phyloP scores from a whole-genome alignment of 1,139 yeast genomes.

The Blastobotrys arbuscula region DNA sequence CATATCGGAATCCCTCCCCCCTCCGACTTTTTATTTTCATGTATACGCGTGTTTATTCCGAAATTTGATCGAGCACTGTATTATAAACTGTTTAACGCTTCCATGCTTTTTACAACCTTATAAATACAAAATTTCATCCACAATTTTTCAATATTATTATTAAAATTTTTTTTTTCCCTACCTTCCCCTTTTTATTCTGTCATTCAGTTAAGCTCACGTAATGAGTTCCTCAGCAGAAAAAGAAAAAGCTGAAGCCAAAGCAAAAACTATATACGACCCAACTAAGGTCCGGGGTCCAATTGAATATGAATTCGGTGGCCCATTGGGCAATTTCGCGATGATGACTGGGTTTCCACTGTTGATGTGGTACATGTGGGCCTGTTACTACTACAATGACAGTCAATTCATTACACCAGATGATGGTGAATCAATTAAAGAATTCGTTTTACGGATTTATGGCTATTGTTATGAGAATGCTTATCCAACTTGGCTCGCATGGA shows the following conservation, averaged over 20 bases:
- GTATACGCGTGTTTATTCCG: too few relatives aligned
- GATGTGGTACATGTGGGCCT: slow-evolving; percentile 97
- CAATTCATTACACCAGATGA: slow-evolving; percentile 60
- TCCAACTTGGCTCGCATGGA: slow-evolving; percentile 66
- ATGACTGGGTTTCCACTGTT: slow-evolving; percentile 84
- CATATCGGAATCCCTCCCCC: too few relatives aligned
- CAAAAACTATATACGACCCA: slow-evolving; percentile 19
- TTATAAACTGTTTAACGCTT: too few relatives aligned
- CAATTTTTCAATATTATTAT: too few relatives aligned
- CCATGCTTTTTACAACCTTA: too few relatives aligned
- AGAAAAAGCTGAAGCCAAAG: slow-evolving; percentile 16
- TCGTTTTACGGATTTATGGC: slow-evolving; percentile 43
- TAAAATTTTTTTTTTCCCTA: neutral
- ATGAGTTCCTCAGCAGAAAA: slow-evolving; percentile 17
- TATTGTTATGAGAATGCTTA: slow-evolving; percentile 53
- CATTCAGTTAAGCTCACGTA: neutral
- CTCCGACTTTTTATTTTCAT: too few relatives aligned
- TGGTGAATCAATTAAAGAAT: slow-evolving; percentile 55
- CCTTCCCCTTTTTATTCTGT: neutral
- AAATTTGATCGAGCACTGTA: too few relatives aligned
- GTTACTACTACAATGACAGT: slow-evolving; percentile 76
- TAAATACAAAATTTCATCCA: neutral
- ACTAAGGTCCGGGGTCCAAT: slow-evolving; percentile 20
- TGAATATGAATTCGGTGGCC: slow-evolving; percentile 85
- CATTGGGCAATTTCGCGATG: slow-evolving; percentile 90